Evolutionary conservation across 305 asterid genomes (phyloP), one percentile per base, ranked within the genome.

Genomic region (Euphrasia arctica): DNA sequence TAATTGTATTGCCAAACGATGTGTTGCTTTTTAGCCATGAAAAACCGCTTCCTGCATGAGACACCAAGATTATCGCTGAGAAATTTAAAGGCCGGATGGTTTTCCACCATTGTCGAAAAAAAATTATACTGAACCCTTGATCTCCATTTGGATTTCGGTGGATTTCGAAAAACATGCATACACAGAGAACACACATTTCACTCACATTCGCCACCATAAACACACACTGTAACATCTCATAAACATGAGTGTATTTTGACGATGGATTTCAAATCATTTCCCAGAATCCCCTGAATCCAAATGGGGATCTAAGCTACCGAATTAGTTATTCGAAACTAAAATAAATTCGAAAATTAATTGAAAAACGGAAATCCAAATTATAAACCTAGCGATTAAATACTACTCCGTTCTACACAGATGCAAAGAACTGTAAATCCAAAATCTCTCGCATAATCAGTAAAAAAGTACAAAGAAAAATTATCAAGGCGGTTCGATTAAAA

Each of bases 1-100:
- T 51, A 71, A 69, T 64, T 64, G 60, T 56, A 12, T 62, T 67
- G 13, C 65, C 58, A 63, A 57, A 48, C 12, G 72, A 47, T 22
- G 81, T 70, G 58, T 74, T 67, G 75, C 79, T 80, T 67, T 73
- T 82, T 79, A 89, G 74, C 95, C 95, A 84, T 57, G 84, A 84
- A 55, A 73, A 68, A 65, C 77, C 80, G 74, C 70, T 70, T 48
- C 88, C 98, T 89, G 81, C 74, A 70, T 54, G 34, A 54, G 67
- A 57, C 48, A 49, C 51, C 12, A 74, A 61, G 58, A 43, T 47
- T 59, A 68, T 18, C 4, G 57, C 57, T 4, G 68, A 14, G 63
- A 49, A 54, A 56, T 15, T 10, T 36, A 51, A 9, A 12, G 43
- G 43, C 43, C 9, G 43, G 10, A 36, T 36, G 45, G 45, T 39